These are phyloP conservation scores for Lactarius sp. DNA, from an alignment of 768 basidiomycete genomes.

Conservation along the genomic window DNA sequence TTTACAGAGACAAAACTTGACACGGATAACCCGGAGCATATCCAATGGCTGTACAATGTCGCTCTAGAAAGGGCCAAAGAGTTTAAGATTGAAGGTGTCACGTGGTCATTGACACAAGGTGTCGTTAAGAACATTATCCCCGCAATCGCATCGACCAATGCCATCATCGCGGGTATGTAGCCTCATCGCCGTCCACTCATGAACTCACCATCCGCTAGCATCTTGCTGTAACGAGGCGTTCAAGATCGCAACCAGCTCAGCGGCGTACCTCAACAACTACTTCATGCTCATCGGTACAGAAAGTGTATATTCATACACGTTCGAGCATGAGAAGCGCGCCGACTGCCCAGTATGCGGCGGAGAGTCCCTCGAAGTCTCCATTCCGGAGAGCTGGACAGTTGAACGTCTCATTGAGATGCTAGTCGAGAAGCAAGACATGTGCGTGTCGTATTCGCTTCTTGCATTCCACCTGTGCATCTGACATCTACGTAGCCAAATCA, in stretches of 20 bases:
- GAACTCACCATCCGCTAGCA: slow-evolving; percentile 41
- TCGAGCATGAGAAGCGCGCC: slow-evolving; percentile 85
- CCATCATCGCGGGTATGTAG: slow-evolving; percentile 83
- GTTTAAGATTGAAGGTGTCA: slow-evolving; percentile 97
- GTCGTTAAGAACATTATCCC: slow-evolving; percentile 99
- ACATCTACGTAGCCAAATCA: slow-evolving; percentile 71
- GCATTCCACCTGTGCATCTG: not conserved
- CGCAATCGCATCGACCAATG: slow-evolving; percentile 97
- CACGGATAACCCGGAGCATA: slow-evolving; percentile 96
- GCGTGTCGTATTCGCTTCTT: slow-evolving; percentile 31
- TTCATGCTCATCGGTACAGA: slow-evolving; percentile 99
- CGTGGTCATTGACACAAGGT: slow-evolving; percentile 95
- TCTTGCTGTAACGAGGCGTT: slow-evolving; percentile 99
- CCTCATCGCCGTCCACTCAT: not conserved
- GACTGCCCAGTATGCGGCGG: slow-evolving; percentile 99
- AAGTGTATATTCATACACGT: slow-evolving; percentile 94
- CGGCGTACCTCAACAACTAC: slow-evolving; percentile 93
- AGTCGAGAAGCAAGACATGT: slow-evolving; percentile 88
- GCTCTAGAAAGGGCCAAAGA: slow-evolving; percentile 83
- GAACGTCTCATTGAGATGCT: slow-evolving; percentile 86
- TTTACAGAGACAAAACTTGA: slow-evolving; percentile 87
- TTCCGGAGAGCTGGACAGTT: slow-evolving; percentile 71
- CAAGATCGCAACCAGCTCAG: slow-evolving; percentile 95
- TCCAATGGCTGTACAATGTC: slow-evolving; percentile 82
- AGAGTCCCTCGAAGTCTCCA: slow-evolving; percentile 68